These are phyloP conservation scores for Penicillium janthinellum DNA, from an alignment of 2,329 filamentous ascomycete genomes.

Conservation along the genomic window DNA sequence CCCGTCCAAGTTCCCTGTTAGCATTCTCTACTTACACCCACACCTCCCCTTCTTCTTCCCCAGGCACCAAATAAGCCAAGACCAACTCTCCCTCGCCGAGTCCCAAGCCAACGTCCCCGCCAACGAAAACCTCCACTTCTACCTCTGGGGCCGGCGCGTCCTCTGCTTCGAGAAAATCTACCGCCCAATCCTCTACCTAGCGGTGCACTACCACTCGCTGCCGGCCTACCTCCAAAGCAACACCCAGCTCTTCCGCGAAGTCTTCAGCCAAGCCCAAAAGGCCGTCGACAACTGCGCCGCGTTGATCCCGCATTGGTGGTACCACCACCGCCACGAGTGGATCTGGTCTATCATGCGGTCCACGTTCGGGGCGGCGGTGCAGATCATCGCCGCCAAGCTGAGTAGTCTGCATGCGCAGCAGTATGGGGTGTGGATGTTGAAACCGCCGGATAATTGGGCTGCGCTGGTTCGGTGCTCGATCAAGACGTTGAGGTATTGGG, in stretches of 20 bases:
- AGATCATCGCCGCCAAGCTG: slow-evolving; percentile 23
- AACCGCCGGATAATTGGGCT: slow-evolving; percentile 21
- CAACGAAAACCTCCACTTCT: slow-evolving; percentile 21
- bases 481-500: slow-evolving; percentile 22
- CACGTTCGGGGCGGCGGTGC: slow-evolving; percentile 23
- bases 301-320: slow-evolving; percentile 24
- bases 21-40: neutral
- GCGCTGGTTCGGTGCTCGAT: slow-evolving; percentile 23
- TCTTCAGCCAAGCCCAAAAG: slow-evolving; percentile 22
- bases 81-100: slow-evolving; percentile 13
- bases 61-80: slow-evolving; percentile 19
- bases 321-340: slow-evolving; percentile 28
- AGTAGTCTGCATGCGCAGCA: slow-evolving; percentile 13
- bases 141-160: slow-evolving; percentile 19
- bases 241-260: slow-evolving; percentile 6
- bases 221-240: slow-evolving; percentile 18
- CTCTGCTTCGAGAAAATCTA: slow-evolving; percentile 25
- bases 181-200: slow-evolving; percentile 25
- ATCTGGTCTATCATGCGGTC: slow-evolving; percentile 24
- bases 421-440: slow-evolving; percentile 10
- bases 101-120: slow-evolving; percentile 2
- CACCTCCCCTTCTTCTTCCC: neutral
- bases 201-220: slow-evolving; percentile 23
- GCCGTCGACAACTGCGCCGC: slow-evolving; percentile 23
- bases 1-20: too few relatives aligned